Percentiles rank a stretch among this genome's conserved stretches.
Conservation (phyloP, 2,329 filamentous ascomycete species). For the Arthrobotrys sphaeroides region DNA sequence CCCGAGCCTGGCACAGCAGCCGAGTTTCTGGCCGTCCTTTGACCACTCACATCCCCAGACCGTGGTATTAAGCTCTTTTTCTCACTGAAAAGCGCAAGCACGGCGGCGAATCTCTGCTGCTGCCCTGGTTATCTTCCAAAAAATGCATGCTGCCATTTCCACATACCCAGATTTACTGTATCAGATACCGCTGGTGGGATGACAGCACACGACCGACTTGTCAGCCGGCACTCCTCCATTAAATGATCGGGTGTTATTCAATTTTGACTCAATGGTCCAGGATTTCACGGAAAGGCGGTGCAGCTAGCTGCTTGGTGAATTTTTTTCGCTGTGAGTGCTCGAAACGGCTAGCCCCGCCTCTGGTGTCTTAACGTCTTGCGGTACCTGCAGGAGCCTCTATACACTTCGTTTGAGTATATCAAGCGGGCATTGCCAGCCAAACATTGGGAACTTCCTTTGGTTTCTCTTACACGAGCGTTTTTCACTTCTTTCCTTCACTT, state of each 20-base stretch:
- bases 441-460: slow-evolving; percentile 16
- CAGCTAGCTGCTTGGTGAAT: slow-evolving; percentile 21
- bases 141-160: slow-evolving; percentile 43
- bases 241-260: slow-evolving; percentile 7
- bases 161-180: slow-evolving; percentile 38
- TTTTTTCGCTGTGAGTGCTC: slow-evolving; percentile 26
- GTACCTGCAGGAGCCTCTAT: slow-evolving; percentile 42
- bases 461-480: slow-evolving; percentile 18
- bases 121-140: slow-evolving; percentile 39
- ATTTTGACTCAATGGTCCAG: slow-evolving; percentile 29
- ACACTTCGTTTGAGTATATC: slow-evolving; percentile 49
- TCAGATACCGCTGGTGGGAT: slow-evolving; percentile 51
- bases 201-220: slow-evolving; percentile 25
- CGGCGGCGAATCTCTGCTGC: slow-evolving; percentile 40
- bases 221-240: slow-evolving; percentile 30
- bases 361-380: slow-evolving; percentile 34
- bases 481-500: slow-evolving; percentile 8
- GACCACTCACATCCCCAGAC: slow-evolving; percentile 40
- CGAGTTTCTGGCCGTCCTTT: slow-evolving; percentile 12
- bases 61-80: slow-evolving; percentile 19
- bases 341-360: slow-evolving; percentile 36
- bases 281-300: slow-evolving; percentile 44
- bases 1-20: slow-evolving; percentile 41
- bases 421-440: slow-evolving; percentile 34
- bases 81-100: slow-evolving; percentile 19